A percentile compares a stretch with the other conserved stretches of the same genome.
Conservation (phyloP, 2,329 filamentous ascomycete genomes). For the Aspergillus caelatus region DNA sequence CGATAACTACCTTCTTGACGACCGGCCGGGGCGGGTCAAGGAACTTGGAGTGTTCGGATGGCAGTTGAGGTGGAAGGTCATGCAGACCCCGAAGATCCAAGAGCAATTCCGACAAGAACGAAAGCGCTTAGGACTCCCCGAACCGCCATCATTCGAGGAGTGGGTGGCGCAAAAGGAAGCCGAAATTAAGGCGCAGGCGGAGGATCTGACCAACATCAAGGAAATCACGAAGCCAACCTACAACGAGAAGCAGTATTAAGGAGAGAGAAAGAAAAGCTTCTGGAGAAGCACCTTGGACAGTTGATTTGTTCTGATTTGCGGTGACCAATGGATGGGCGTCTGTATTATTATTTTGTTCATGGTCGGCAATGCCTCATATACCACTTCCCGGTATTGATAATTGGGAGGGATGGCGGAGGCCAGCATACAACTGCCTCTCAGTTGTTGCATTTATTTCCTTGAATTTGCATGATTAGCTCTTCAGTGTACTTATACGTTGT, state of each 20-base stretch:
- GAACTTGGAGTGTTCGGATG: conserved; percentile 89
- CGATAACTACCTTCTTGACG: conserved; percentile 86
- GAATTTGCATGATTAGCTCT: conserved; percentile 31
- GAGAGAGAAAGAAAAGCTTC: conserved; percentile 9
- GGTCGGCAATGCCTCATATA: conserved; percentile 14
- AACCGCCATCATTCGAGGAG: conserved; percentile 47
- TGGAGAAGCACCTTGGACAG: not conserved
- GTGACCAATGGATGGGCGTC: conserved; percentile 16
- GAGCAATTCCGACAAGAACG: conserved; percentile 68
- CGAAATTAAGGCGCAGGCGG: conserved; percentile 42
- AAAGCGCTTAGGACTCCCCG: conserved; percentile 64
- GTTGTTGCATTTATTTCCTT: conserved; percentile 15
- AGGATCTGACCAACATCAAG: conserved; percentile 37
- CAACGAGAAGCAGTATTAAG: conserved; percentile 32
- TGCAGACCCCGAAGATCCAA: conserved; percentile 74
- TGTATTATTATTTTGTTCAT: conserved; percentile 24
- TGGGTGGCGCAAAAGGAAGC: conserved; percentile 48
- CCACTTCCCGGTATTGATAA: conserved; percentile 6
- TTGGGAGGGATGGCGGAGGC: not conserved
- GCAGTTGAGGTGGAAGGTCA: conserved; percentile 84
- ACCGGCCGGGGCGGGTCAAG: conserved; percentile 75
- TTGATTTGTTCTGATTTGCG: conserved; percentile 10
- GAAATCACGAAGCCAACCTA: conserved; percentile 35
- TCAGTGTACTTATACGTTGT: conserved; percentile 39
- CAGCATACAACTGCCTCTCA: conserved; percentile 8